Evolutionary conservation across 768 basidiomycete species (phyloP), one percentile per base, ranked within the genome.

Genomic region (Lactarius quietus): DNA sequence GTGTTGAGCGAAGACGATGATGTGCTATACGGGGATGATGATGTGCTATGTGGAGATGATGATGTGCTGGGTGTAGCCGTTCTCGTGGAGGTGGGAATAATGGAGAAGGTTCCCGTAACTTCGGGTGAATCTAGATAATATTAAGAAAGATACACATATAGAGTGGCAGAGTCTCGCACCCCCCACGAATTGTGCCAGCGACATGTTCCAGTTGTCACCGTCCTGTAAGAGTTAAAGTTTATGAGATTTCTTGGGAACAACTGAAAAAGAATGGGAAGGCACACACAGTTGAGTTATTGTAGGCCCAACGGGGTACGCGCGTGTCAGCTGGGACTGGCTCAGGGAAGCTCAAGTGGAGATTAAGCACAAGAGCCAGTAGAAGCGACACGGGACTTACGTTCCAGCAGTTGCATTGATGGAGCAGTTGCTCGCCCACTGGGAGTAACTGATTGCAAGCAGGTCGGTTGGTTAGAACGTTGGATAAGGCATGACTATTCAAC

Each of bases 291-390:
- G 82, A 76, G 71, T 82, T 72, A 20, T 77, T 71, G 68, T 81
- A 85, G 0, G 84, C 84, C 71, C 81, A 86, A 51, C 78, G 73
- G 8, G 84, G 84, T 8, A 86, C 78, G 15, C 68, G 70, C 3
- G 78, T 80, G 23, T 66, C 74, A 14, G 70, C 20, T 17, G 84
- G 84, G 55, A 86, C 79, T 12, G 59, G 28, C 15, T 59, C 3
- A 1, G 68, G 57, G 57, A 60, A 64, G 29, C 64, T 68, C 35
- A 18, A 4, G 33, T 29, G 33, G 23, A 20, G 14, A 18, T 29
- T 59, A 29, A 64, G 59, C n/a, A 36, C 28, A 33, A 8, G 36
- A 23, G 28, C 23, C 28, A 26, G 26, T 31, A 26, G 6, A 45
- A 23, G 51, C n/a, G 14, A 31, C 35, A 12, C n/a, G 39, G 28